Evolutionary conservation across 495 filamentous ascomycete genomes (phyloP).

Genomic region (Aspergillus campestris): DNA sequence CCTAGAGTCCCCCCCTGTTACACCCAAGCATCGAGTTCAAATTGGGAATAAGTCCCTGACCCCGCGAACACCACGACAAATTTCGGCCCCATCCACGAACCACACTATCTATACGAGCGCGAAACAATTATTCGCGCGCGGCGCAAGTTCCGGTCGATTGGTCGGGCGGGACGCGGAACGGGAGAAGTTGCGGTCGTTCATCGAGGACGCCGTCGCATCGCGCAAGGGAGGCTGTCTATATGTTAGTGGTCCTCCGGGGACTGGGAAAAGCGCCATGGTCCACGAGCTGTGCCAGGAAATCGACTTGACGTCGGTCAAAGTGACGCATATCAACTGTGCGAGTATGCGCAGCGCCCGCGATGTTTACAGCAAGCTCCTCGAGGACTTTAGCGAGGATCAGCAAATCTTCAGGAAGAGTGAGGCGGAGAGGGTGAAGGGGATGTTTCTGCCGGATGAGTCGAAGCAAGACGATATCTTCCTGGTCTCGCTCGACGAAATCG

Average conservation of each 20-base stretch:
- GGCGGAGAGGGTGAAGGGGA: constrained; percentile 47
- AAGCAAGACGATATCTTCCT: constrained; percentile 51
- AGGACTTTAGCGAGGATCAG: constrained; percentile 51
- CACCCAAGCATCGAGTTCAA: constrained; percentile 60
- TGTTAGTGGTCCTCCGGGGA: constrained; percentile 90
- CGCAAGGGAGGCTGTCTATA: constrained; percentile 79
- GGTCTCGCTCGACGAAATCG: constrained; percentile 88
- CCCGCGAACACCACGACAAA: constrained; percentile 46
- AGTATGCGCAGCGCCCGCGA: constrained; percentile 79
- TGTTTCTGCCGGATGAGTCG: constrained; percentile 52
- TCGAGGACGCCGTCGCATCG: constrained; percentile 52
- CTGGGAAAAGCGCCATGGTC: constrained; percentile 91
- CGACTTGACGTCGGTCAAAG: constrained; percentile 44
- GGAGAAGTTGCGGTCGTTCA: constrained; percentile 58
- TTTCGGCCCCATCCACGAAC: constrained; percentile 48
- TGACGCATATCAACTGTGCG: constrained; percentile 89
- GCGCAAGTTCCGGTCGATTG: constrained; percentile 63
- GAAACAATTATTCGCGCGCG: constrained; percentile 77
- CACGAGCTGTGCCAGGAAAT: constrained; percentile 62
- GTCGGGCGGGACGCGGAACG: constrained; percentile 79
- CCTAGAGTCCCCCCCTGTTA: constrained; percentile 53
- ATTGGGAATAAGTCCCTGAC: constrained; percentile 56
- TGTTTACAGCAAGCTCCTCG: constrained; percentile 66
- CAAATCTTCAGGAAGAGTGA: constrained; percentile 49
- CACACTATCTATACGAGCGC: constrained; percentile 78